Evolutionary conservation across 495 filamentous ascomycete genomes (phyloP).

Genomic region (Aspergillus bridgeri): DNA sequence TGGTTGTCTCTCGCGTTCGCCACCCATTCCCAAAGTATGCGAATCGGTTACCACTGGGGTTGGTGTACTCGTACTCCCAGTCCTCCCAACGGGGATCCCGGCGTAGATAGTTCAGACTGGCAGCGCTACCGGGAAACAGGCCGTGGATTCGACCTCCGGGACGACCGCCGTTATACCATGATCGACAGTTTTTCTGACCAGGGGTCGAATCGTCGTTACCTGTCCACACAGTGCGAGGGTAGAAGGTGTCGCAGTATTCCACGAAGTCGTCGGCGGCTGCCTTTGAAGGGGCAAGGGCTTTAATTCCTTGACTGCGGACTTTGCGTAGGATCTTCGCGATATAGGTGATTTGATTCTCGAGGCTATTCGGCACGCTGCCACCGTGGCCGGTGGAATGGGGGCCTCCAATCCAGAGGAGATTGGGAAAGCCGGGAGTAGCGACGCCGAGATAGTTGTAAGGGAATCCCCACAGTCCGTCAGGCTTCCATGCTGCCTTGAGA

Average conservation of each 20-base stretch:
- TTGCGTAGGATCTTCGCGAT: conserved; percentile 64
- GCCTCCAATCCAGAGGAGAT: conserved; percentile 54
- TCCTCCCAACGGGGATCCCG: conserved; percentile 69
- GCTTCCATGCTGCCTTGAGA: conserved; percentile 47
- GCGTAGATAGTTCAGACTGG: conserved; percentile 53
- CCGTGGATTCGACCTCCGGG: conserved; percentile 57
- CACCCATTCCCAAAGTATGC: conserved; percentile 58
- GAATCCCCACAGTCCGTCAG: conserved; percentile 52
- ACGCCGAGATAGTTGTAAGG: conserved; percentile 64
- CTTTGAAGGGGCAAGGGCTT: conserved; percentile 50
- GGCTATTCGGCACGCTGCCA: conserved; percentile 48
- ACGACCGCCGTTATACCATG: conserved; percentile 65
- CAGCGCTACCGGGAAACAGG: conserved; percentile 63
- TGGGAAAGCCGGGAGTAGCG: conserved; percentile 62
- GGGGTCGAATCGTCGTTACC: conserved; percentile 25
- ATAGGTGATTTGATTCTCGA: conserved; percentile 58
- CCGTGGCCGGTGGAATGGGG: conserved; percentile 48
- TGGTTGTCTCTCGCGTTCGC: conserved; percentile 39
- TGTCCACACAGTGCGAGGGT: conserved; percentile 57
- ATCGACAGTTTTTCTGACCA: conserved; percentile 54
- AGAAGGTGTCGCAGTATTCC: conserved; percentile 59
- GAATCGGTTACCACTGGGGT: conserved; percentile 50
- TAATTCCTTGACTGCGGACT: conserved; percentile 59
- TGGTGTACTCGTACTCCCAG: conserved; percentile 60
- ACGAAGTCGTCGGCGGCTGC: conserved; percentile 61